Evolutionary conservation across 73 alveolate genomes (phyloP).

Genomic region (Symbiodinium pilosum): DNA sequence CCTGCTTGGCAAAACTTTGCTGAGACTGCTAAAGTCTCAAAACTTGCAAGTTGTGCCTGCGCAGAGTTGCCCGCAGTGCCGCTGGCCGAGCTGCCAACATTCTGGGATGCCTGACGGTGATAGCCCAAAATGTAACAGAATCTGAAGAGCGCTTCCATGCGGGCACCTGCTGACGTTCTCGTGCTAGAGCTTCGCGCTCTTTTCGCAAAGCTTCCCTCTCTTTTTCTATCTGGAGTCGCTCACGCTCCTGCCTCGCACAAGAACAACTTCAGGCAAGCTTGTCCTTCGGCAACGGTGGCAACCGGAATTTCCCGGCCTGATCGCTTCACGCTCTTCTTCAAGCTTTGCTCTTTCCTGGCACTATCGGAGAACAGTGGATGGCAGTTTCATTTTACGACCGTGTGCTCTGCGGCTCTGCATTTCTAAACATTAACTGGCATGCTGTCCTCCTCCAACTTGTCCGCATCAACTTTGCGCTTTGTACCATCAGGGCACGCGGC

Average conservation of each 20-base stretch:
- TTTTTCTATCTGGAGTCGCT: conserved; percentile 55
- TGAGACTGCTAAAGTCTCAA: background rate
- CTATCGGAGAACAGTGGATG: no score
- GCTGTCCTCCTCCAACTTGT: background rate
- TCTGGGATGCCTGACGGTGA: background rate
- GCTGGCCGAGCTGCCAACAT: background rate
- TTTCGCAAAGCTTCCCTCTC: conserved; percentile 76
- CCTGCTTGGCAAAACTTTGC: background rate
- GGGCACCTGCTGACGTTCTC: conserved; percentile 7
- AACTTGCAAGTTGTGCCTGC: background rate
- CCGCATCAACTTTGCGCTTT: background rate
- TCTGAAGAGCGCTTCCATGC: no score
- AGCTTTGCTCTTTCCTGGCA: conserved; percentile 46
- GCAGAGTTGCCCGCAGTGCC: background rate
- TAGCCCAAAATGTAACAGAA: background rate
- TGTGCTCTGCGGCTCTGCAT: background rate
- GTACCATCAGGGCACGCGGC: background rate
- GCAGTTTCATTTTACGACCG: background rate
- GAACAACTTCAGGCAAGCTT: background rate
- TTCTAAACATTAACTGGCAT: no score
- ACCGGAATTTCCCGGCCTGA: conserved; percentile 6
- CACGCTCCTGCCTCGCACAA: conserved; percentile 74
- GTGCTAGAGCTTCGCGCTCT: conserved; percentile 62
- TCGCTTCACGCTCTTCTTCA: conserved; percentile 58
- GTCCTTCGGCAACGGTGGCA: no score